Evolutionary conservation across 78 protist genomes (phyloP), one percentile per base, ranked within the genome.

Genomic region (Polysphondylium violaceum): DNA sequence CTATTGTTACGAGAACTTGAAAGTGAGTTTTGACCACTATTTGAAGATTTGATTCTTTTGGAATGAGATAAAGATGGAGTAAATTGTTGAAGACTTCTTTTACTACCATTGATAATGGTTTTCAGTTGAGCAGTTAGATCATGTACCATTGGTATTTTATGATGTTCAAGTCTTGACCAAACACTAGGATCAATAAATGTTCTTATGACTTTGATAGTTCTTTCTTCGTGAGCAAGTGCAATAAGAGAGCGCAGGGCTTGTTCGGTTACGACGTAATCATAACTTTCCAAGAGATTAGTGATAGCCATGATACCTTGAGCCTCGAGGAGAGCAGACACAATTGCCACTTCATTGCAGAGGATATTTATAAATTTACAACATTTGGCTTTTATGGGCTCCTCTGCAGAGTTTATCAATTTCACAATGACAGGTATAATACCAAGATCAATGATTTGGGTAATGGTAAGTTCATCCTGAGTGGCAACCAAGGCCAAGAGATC

Each of bases 401-500:
- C 91, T 17, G 61, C 69, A 3, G 74, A 21, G 17, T 40, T 11
- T 21, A 83, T 83, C 2, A 83, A 19, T 56, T 83, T 83, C 8
- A 83, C 25, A 8, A 67, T 12, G 5, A 79, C 58, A 1, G 5
- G 19, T 2, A 83, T 58, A 21, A 69, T 14, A 19, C 63, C 40
- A 12, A 55, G 27, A 14, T 83, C 91, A 12, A 69, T n/a, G 1
- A 83, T 69, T 36, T 83, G 91, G 5, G 50, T 43, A 35, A 83
- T 67, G 36, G 91, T 83, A 16, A 67, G 55, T 17, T 83, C 91
- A 69, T 83, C 91, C 6, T 69, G 67, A 47, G 23, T 35, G 17
- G 91, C 91, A 31, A 83, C 65, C 47, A 63, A 27, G 0, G 68
- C 91, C n/a, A 83, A 43, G 1, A 83, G 79, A n/a, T 83, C 91